Percentiles rank a stretch among this genome's conserved stretches.
phyloP scores from a whole-genome alignment of 2,329 filamentous ascomycete genomes.

The Cladosporium oxysporum region DNA sequence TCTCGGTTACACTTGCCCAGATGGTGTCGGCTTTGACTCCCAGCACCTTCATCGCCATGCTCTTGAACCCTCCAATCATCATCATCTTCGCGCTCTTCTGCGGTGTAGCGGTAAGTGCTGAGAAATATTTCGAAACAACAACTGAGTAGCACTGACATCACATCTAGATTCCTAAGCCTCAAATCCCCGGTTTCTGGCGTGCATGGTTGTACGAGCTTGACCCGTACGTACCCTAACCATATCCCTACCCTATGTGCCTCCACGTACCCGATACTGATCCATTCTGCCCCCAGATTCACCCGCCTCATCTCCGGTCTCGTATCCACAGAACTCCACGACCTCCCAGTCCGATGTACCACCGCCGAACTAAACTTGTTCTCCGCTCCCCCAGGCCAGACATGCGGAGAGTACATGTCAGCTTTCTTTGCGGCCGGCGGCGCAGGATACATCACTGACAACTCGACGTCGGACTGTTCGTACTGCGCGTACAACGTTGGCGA shows the following conservation, averaged over 20 bases:
- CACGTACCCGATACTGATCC: slow-evolving; percentile 16
- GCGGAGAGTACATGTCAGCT: slow-evolving; percentile 71
- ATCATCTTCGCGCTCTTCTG: slow-evolving; percentile 85
- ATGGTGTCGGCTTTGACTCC: slow-evolving; percentile 76
- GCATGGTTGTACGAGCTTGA: slow-evolving; percentile 80
- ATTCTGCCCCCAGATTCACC: slow-evolving; percentile 56
- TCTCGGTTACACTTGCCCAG: slow-evolving; percentile 78
- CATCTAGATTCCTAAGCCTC: slow-evolving; percentile 57
- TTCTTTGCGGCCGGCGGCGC: slow-evolving; percentile 70
- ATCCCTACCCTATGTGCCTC: not conserved
- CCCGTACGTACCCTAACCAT: slow-evolving; percentile 45
- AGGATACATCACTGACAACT: slow-evolving; percentile 70
- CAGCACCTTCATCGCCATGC: slow-evolving; percentile 71
- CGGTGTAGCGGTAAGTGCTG: slow-evolving; percentile 68
- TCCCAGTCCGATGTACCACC: slow-evolving; percentile 61
- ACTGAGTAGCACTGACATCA: not conserved
- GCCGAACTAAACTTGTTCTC: slow-evolving; percentile 68
- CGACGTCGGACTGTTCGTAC: slow-evolving; percentile 71
- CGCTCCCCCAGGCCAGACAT: slow-evolving; percentile 65
- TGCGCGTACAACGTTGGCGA: slow-evolving; percentile 80
- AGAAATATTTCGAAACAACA: not conserved
- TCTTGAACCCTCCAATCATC: slow-evolving; percentile 67
- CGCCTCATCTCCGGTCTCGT: slow-evolving; percentile 79
- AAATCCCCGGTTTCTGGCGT: slow-evolving; percentile 78
- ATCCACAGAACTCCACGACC: slow-evolving; percentile 71